phyloP scores from a whole-genome alignment of 768 basidiomycete genomes.

The Lactarius quietus region DNA sequence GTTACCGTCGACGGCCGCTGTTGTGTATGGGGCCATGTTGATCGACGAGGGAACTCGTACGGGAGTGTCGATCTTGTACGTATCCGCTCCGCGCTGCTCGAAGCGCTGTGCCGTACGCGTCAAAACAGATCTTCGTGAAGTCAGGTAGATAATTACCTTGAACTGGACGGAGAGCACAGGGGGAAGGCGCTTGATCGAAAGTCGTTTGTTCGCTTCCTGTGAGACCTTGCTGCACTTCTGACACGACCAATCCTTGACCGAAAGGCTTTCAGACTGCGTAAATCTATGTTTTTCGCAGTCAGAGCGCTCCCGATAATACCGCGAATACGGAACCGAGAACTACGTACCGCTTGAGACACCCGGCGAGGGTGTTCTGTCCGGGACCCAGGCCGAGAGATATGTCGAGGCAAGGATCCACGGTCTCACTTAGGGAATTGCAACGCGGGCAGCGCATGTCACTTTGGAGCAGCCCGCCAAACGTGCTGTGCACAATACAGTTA shows the following conservation, averaged over 20 bases:
- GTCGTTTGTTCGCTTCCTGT: slow-evolving; percentile 78
- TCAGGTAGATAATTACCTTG: slow-evolving; percentile 56
- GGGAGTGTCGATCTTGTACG: slow-evolving; percentile 80
- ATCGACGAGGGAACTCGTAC: slow-evolving; percentile 80
- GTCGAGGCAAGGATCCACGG: slow-evolving; percentile 87
- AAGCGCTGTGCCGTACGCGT: slow-evolving; percentile 61
- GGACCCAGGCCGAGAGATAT: slow-evolving; percentile 79
- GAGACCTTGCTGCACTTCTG: slow-evolving; percentile 71
- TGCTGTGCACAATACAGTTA: slow-evolving; percentile 87
- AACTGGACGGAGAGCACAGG: slow-evolving; percentile 92
- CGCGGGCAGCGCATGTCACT: slow-evolving; percentile 88
- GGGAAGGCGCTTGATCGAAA: slow-evolving; percentile 82
- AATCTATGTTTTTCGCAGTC: slow-evolving; percentile 45
- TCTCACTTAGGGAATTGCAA: slow-evolving; percentile 74
- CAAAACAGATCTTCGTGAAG: slow-evolving; percentile 1
- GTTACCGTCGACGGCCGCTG: slow-evolving; percentile 50
- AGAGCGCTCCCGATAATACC: too few species aligned
- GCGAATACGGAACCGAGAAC: background rate
- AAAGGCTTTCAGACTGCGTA: slow-evolving; percentile 82
- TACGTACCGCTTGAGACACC: slow-evolving; percentile 67
- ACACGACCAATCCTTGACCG: slow-evolving; percentile 80
- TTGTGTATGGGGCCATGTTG: slow-evolving; percentile 88
- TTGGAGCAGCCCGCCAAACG: slow-evolving; percentile 82
- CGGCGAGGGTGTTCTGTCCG: slow-evolving; percentile 60
- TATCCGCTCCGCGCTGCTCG: slow-evolving; percentile 58